Percentiles rank a stretch among this genome's conserved stretches.
phyloP scores from a whole-genome alignment of 768 basidiomycete genomes.

The Steccherinum ochraceum region DNA sequence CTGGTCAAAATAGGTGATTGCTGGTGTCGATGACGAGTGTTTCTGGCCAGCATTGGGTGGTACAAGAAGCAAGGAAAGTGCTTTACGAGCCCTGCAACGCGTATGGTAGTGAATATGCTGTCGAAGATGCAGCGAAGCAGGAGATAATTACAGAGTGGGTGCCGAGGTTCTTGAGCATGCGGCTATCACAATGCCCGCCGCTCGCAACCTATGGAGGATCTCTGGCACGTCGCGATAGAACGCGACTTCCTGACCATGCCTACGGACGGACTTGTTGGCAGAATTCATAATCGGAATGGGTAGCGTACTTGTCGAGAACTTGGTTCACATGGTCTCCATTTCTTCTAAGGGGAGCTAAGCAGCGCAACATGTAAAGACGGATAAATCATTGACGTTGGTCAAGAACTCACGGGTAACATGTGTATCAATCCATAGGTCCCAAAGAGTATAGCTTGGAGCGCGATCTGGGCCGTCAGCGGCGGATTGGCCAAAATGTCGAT shows the following conservation, averaged over 20 bases:
- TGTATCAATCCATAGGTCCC: constrained; percentile 85
- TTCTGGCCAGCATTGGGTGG: constrained; percentile 31
- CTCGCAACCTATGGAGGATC: constrained; percentile 56
- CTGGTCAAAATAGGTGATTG: constrained; percentile 61
- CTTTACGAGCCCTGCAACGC: constrained; percentile 59
- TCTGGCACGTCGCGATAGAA: constrained; percentile 77
- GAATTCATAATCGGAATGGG: not conserved
- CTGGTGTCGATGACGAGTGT: constrained; percentile 31
- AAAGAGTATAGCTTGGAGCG: constrained; percentile 83
- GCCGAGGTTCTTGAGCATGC: constrained; percentile 73
- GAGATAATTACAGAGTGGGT: constrained; percentile 50
- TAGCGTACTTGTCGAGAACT: constrained; percentile 42
- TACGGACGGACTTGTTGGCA: constrained; percentile 20
- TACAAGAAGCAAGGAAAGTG: constrained; percentile 57
- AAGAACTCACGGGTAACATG: constrained; percentile 50
- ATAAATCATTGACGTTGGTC: not conserved
- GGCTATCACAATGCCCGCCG: constrained; percentile 48
- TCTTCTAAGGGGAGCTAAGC: constrained; percentile 46
- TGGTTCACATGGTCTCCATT: constrained; percentile 38
- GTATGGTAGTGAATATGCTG: no score
- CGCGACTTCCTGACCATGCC: constrained; percentile 47
- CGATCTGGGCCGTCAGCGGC: no score
- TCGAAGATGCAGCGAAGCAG: not conserved
- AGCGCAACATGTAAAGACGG: not conserved
- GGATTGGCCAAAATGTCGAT: not conserved